These are phyloP conservation scores for Mycocentrospora acerina DNA, from an alignment of 2,329 filamentous ascomycete species.

Conservation along the genomic window DNA sequence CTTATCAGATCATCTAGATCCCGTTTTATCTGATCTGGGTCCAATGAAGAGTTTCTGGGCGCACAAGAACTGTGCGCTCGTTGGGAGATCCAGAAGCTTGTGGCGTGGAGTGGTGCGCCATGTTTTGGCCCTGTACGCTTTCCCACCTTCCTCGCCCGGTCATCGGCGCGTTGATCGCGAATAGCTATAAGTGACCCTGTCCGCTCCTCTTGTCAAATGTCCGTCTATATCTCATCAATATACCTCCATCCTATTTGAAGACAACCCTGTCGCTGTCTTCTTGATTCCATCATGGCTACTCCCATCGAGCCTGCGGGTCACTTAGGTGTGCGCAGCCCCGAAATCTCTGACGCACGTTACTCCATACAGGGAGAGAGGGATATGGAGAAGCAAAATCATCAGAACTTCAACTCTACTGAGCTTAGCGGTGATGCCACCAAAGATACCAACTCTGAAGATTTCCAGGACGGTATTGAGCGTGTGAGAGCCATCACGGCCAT, in stretches of 20 bases:
- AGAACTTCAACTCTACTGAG: constrained; percentile 7
- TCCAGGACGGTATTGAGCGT: constrained; percentile 43
- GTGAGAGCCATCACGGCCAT: constrained; percentile 45
- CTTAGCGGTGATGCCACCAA: constrained; percentile 10
- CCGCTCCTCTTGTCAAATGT: constrained; percentile 8
- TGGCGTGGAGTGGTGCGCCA: constrained; percentile 20
- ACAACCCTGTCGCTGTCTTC: constrained; percentile 5
- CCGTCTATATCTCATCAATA: constrained; percentile 10
- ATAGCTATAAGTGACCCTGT: constrained; percentile 19
- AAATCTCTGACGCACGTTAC: constrained; percentile 13
- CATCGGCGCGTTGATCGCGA: constrained; percentile 17
- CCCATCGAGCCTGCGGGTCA: constrained; percentile 7
- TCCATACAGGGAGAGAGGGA: constrained; percentile 15
- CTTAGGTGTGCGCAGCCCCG: background rate
- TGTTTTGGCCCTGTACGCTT: constrained; percentile 19
- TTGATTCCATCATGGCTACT: constrained; percentile 12
- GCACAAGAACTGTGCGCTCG: constrained; percentile 9
- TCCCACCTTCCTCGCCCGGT: constrained; percentile 22
- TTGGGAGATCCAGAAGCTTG: constrained; percentile 23
- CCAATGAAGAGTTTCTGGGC: too few species aligned
- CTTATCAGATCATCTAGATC: too few species aligned
- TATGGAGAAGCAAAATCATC: constrained; percentile 21
- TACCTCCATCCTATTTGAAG: constrained; percentile 12
- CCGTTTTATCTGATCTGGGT: too few species aligned
- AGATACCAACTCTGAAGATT: constrained; percentile 27